These are phyloP conservation scores for Saccharomycopsis hybrid DNA, from an alignment of 1,139 yeast species.

Conservation along the genomic window DNA sequence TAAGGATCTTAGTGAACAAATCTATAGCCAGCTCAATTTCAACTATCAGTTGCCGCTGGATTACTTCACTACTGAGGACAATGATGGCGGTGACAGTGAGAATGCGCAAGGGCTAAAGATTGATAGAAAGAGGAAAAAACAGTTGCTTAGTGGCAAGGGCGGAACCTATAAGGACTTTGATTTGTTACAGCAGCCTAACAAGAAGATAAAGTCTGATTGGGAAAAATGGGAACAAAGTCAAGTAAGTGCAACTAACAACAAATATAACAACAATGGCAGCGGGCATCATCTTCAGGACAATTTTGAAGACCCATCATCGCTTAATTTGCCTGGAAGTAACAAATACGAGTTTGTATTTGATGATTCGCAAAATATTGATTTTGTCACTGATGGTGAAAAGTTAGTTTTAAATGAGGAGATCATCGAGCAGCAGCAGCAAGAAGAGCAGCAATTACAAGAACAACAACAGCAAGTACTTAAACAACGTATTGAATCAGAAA, in stretches of 20 bases:
- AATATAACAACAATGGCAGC: slow-evolving; percentile 17
- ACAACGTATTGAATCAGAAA: slow-evolving; percentile 28
- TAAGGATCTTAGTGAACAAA: slow-evolving; percentile 30
- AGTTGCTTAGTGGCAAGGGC: slow-evolving; percentile 23
- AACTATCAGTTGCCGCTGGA: slow-evolving; percentile 53
- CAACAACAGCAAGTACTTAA: slow-evolving; percentile 25
- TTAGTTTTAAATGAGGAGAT: slow-evolving; percentile 26
- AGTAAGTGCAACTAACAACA: slow-evolving; percentile 29
- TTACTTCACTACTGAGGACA: slow-evolving; percentile 34
- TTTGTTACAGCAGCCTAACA: slow-evolving; percentile 27
- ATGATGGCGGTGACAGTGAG: slow-evolving; percentile 17
- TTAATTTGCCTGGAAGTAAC: slow-evolving; percentile 40
- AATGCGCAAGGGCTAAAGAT: not conserved
- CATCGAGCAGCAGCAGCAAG: slow-evolving; percentile 28
- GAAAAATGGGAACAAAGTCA: slow-evolving; percentile 66
- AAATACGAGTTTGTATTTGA: slow-evolving; percentile 83
- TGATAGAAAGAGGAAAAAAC: slow-evolving; percentile 13
- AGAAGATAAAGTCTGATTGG: slow-evolving; percentile 30
- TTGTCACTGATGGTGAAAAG: slow-evolving; percentile 43
- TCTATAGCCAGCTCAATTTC: slow-evolving; percentile 21
- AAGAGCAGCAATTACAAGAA: slow-evolving; percentile 19
- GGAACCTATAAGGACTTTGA: slow-evolving; percentile 25
- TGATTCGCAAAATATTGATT: slow-evolving; percentile 65
- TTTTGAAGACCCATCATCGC: slow-evolving; percentile 38
- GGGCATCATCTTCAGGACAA: slow-evolving; percentile 24